phyloP scores from a whole-genome alignment of 1,139 yeast genomes.

The Sugiyamaella pinicola region DNA sequence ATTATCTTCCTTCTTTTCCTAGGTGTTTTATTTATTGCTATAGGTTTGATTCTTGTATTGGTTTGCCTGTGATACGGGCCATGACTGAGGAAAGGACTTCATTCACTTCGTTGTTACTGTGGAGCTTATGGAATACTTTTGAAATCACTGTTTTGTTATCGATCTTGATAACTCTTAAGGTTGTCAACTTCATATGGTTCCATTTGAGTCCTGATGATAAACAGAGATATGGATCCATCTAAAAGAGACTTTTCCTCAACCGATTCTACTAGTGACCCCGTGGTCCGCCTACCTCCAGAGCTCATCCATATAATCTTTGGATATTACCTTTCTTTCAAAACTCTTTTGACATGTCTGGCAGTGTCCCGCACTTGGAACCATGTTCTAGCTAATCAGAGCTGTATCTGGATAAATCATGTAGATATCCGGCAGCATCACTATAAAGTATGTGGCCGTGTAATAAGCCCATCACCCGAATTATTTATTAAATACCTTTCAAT shows the following conservation, averaged over 20 bases:
- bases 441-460: background rate
- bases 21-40: background rate
- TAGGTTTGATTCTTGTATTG: background rate
- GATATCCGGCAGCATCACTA: conserved; percentile 2
- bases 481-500: conserved; percentile 3
- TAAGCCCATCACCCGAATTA: background rate
- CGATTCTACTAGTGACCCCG: conserved; percentile 1
- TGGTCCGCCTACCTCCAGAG: conserved; percentile 5
- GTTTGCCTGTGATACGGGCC: background rate
- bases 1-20: background rate
- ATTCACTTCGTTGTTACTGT: background rate
- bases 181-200: conserved; percentile 1
- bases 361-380: conserved; percentile 7
- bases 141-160: background rate
- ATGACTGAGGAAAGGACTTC: background rate
- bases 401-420: conserved; percentile 9
- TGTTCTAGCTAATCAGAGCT: conserved; percentile 7
- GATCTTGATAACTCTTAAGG: background rate
- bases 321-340: background rate
- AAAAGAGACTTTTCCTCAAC: background rate
- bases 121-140: conserved; percentile 2
- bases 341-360: background rate
- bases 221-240: background rate
- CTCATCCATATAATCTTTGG: conserved; percentile 5
- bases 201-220: conserved; percentile 1